Conservation (phyloP, 140 eudicot species). For the Erigeron philadelphicus region DNA sequence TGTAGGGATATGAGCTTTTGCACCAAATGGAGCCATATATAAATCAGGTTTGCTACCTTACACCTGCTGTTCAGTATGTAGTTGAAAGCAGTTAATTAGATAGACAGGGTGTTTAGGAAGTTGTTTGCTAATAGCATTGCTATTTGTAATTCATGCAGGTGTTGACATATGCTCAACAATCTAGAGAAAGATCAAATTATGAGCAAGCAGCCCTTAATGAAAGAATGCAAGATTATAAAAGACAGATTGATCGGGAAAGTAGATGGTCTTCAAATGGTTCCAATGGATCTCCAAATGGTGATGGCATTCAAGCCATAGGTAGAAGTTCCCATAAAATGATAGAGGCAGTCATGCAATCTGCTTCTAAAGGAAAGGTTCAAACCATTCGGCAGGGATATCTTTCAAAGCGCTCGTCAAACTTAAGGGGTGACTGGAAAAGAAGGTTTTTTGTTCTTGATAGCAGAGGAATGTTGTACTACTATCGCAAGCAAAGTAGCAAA, state of each 20-base stretch:
- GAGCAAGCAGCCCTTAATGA: conserved; percentile 97
- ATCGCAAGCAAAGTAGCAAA: conserved; percentile 86
- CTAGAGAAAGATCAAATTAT: conserved; percentile 86
- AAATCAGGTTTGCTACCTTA: conserved; percentile 59
- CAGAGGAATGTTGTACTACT: conserved; percentile 94
- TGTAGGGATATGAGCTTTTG: conserved; percentile 93
- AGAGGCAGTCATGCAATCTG: conserved; percentile 96
- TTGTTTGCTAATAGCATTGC: not conserved
- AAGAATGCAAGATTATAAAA: conserved; percentile 90
- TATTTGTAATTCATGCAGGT: conserved; percentile 40
- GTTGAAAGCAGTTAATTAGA: not conserved
- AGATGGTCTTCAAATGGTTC: conserved; percentile 84
- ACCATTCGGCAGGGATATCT: conserved; percentile 94
- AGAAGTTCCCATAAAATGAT: conserved; percentile 96
- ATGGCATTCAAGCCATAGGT: conserved; percentile 94
- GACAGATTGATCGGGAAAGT: conserved; percentile 93
- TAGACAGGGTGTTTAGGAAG: not conserved
- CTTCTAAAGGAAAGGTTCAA: conserved; percentile 96
- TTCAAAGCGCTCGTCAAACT: conserved; percentile 85
- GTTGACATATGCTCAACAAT: conserved; percentile 89
- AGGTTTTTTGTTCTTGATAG: conserved; percentile 98
- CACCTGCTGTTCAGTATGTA: not conserved
- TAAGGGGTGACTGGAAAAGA: conserved; percentile 98
- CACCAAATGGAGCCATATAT: conserved; percentile 99
- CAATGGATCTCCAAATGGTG: conserved; percentile 92